Evolutionary conservation across 2,329 filamentous ascomycete genomes (phyloP).

Genomic region (Purpureocillium lavendulum): DNA sequence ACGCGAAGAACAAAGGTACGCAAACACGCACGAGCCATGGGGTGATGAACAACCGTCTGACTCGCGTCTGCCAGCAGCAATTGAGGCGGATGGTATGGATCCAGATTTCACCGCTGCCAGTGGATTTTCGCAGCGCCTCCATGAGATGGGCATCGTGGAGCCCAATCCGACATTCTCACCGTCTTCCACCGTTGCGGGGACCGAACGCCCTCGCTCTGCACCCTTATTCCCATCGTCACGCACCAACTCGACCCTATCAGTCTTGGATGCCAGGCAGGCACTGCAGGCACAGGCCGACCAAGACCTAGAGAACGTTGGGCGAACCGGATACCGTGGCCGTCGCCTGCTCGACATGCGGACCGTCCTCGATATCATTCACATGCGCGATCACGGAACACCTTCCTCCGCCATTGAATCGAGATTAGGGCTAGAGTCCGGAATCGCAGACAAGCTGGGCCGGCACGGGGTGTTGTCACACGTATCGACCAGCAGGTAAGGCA

Average conservation of each 20-base stretch:
- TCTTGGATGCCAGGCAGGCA: constrained; percentile 37
- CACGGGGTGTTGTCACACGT: constrained; percentile 30
- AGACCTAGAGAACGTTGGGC: constrained; percentile 34
- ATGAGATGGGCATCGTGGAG: constrained; percentile 45
- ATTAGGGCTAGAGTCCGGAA: constrained; percentile 34
- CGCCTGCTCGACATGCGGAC: constrained; percentile 40
- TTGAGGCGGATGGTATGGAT: constrained; percentile 29
- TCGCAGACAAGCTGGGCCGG: constrained; percentile 36
- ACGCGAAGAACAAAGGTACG: constrained; percentile 13
- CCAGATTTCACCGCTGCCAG: constrained; percentile 32
- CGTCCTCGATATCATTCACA: constrained; percentile 34
- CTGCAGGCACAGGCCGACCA: constrained; percentile 34
- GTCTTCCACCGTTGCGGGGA: constrained; percentile 33
- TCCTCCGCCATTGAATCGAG: constrained; percentile 35
- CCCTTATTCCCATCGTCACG: constrained; percentile 21
- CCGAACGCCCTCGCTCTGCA: neutral
- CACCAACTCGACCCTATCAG: constrained; percentile 38
- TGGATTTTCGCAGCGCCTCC: constrained; percentile 40
- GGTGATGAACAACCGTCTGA: neutral
- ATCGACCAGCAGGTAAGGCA: constrained; percentile 6
- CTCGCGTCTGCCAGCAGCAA: constrained; percentile 20
- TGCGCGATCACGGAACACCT: constrained; percentile 31
- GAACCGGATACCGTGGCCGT: constrained; percentile 20
- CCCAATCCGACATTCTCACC: constrained; percentile 46
- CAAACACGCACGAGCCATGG: neutral